Conservation (phyloP, 768 basidiomycete genomes). For the Boletus sensibilis region DNA sequence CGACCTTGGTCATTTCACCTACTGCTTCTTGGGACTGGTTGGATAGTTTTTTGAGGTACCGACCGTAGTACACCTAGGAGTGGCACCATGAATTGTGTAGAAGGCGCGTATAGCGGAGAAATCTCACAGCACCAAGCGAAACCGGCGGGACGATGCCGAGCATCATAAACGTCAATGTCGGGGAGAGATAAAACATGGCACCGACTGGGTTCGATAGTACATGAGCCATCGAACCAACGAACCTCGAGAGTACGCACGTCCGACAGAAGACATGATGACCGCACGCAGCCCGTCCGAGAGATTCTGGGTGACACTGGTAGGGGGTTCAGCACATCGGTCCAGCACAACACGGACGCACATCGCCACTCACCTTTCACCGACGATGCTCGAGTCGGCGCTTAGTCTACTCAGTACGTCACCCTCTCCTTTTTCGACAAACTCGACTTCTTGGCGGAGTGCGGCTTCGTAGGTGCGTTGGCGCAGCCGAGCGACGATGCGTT, state of each 20-base stretch:
- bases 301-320: constrained; percentile 62
- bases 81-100: constrained; percentile 4
- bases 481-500: constrained; percentile 86
- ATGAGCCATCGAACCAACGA: neutral
- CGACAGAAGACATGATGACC: constrained; percentile 90
- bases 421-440: constrained; percentile 88
- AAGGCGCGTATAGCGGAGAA: constrained; percentile 2
- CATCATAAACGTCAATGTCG: constrained; percentile 88
- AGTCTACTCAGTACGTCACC: constrained; percentile 92
- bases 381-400: constrained; percentile 88
- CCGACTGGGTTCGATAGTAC: constrained; percentile 55
- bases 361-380: constrained; percentile 76
- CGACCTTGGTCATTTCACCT: constrained; percentile 90
- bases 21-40: constrained; percentile 92
- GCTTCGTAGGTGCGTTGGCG: constrained; percentile 81
- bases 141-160: constrained; percentile 87
- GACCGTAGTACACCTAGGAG: constrained; percentile 88
- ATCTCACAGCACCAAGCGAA: constrained; percentile 74
- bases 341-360: neutral
- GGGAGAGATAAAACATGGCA: constrained; percentile 93
- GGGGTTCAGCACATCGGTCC: neutral
- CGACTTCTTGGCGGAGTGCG: constrained; percentile 87
- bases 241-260: constrained; percentile 53
- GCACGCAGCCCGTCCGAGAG: constrained; percentile 81
- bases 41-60: constrained; percentile 89